A percentile compares a stretch with the other conserved stretches of the same genome.
These are phyloP conservation scores for Alternaria consortialis DNA, from an alignment of 2,329 filamentous ascomycete genomes.

Conservation along the genomic window DNA sequence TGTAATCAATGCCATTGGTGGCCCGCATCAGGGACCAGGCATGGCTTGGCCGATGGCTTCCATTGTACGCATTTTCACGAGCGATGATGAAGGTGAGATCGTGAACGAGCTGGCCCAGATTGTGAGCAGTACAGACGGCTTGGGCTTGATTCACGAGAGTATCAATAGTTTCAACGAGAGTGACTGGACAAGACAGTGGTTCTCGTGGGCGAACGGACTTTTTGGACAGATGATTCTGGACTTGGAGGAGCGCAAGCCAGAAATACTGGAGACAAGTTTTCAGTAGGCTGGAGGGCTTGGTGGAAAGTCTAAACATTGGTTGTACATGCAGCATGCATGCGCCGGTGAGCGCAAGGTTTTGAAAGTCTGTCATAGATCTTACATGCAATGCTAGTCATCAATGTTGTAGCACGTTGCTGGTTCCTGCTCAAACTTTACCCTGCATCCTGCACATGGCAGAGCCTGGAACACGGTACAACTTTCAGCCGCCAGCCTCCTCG, in stretches of 20 bases:
- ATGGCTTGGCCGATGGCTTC: constrained; percentile 62
- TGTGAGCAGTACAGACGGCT: constrained; percentile 57
- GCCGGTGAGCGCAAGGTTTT: constrained; percentile 3
- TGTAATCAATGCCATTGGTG: constrained; percentile 59
- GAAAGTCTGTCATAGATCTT: constrained; percentile 6
- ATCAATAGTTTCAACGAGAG: constrained; percentile 58
- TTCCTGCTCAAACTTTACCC: constrained; percentile 8
- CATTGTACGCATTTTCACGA: constrained; percentile 62
- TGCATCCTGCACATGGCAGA: neutral
- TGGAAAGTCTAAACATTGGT: neutral
- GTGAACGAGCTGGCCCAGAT: constrained; percentile 55
- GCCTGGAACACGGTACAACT: constrained; percentile 1
- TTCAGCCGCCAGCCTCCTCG: neutral
- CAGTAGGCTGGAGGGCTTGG: constrained; percentile 40
- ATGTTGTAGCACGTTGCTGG: constrained; percentile 10
- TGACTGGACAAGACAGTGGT: constrained; percentile 61
- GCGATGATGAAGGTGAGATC: constrained; percentile 58
- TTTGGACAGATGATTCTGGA: constrained; percentile 62
- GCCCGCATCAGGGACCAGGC: constrained; percentile 58
- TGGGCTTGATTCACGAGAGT: constrained; percentile 63
- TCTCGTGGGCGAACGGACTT: constrained; percentile 62
- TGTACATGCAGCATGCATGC: constrained; percentile 6
- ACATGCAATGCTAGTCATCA: constrained; percentile 4
- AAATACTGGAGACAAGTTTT: constrained; percentile 55
- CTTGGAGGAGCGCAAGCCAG: constrained; percentile 55